These are phyloP conservation scores for Escovopsis sp. DNA, from an alignment of 2,329 filamentous ascomycete species.

Conservation along the genomic window DNA sequence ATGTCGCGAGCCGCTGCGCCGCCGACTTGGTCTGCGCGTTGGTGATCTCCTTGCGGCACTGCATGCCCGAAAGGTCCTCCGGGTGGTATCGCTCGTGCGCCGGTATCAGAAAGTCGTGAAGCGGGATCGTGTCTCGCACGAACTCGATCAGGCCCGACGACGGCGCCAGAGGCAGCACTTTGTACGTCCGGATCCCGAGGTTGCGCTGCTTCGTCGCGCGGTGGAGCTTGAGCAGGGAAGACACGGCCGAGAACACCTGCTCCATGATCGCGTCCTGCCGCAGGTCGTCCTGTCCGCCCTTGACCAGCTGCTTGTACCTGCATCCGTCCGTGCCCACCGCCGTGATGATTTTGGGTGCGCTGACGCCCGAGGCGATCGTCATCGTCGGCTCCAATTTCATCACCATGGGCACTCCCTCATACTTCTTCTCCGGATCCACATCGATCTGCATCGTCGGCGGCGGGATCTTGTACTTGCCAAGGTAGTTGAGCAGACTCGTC, in stretches of 20 bases:
- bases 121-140: slow-evolving; percentile 78
- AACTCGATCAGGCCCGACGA: slow-evolving; percentile 92
- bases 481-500: slow-evolving; percentile 42
- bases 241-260: slow-evolving; percentile 95
- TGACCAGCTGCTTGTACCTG: slow-evolving; percentile 80
- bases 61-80: slow-evolving; percentile 58
- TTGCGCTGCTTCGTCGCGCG: slow-evolving; percentile 75
- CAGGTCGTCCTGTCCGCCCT: slow-evolving; percentile 89
- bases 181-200: slow-evolving; percentile 88
- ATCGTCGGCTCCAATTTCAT: slow-evolving; percentile 58
- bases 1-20: slow-evolving; percentile 58
- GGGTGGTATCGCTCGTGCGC: slow-evolving; percentile 81
- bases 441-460: slow-evolving; percentile 81
- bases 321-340: slow-evolving; percentile 62
- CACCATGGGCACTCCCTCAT: slow-evolving; percentile 62
- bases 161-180: slow-evolving; percentile 77
- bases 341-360: slow-evolving; percentile 85
- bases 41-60: slow-evolving; percentile 67
- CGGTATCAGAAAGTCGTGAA: slow-evolving; percentile 84
- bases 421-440: slow-evolving; percentile 57
- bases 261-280: slow-evolving; percentile 98
- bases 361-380: slow-evolving; percentile 77
- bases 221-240: slow-evolving; percentile 73
- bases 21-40: slow-evolving; percentile 54
- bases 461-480: slow-evolving; percentile 56